These are phyloP conservation scores for Blastobotrys indianensis DNA, from an alignment of 1,139 yeast species.

Conservation along the genomic window DNA sequence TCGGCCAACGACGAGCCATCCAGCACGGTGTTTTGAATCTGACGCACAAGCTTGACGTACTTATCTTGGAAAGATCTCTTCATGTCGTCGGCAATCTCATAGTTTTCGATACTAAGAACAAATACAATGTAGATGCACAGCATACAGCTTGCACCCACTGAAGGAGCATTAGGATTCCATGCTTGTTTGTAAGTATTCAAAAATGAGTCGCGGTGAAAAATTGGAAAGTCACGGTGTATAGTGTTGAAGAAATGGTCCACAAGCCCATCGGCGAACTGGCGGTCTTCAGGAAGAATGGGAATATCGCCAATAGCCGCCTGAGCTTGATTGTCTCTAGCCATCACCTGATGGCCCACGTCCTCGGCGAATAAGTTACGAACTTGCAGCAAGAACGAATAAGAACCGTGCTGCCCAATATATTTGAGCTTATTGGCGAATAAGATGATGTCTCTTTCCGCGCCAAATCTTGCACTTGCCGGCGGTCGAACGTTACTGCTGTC, in stretches of 20 bases:
- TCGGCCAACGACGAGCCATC: conserved; percentile 11
- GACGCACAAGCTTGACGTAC: conserved; percentile 2
- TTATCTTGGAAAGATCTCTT: conserved; percentile 5
- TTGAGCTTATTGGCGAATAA: conserved; percentile 11
- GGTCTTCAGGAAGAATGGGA: conserved; percentile 11
- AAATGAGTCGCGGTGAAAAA: conserved; percentile 10
- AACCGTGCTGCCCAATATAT: conserved; percentile 13
- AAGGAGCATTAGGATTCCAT: conserved; percentile 7
- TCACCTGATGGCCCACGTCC: conserved; percentile 9
- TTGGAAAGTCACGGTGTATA: conserved; percentile 10
- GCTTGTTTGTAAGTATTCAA: conserved; percentile 8
- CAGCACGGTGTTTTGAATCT: conserved; percentile 8
- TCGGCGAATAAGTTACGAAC: conserved; percentile 11
- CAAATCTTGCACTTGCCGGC: too few species aligned
- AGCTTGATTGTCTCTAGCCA: conserved; percentile 7
- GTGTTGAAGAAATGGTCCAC: conserved; percentile 7
- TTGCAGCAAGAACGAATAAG: conserved; percentile 14
- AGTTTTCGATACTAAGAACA: conserved; percentile 7
- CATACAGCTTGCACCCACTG: conserved; percentile 11
- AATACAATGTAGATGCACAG: conserved; percentile 14
- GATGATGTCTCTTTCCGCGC: not conserved
- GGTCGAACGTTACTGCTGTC: too few species aligned
- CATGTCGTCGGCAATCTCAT: not conserved
- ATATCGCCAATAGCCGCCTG: conserved; percentile 6
- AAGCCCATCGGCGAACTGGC: conserved; percentile 12